Conservation (phyloP, 179 eudicot genomes). For the Dionaea muscipula region DNA sequence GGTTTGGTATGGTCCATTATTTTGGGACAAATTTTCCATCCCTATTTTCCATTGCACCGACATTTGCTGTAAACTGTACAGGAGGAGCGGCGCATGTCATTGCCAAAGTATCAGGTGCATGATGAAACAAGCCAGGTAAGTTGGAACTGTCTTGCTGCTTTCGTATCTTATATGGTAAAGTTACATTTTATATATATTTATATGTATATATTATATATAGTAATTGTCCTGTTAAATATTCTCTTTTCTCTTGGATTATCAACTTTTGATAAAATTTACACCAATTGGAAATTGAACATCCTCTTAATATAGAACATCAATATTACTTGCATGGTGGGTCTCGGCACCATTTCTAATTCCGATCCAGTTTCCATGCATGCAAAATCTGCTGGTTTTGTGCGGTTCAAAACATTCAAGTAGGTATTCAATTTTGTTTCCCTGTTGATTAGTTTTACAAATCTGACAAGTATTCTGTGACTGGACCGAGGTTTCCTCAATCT, state of each 20-base stretch:
- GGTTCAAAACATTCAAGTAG: conserved; percentile 75
- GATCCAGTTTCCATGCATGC: conserved; percentile 46
- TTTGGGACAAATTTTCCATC: no score
- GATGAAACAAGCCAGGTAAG: conserved; percentile 99
- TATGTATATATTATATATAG: no score
- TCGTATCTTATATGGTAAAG: conserved; percentile 10
- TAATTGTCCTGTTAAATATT: no score
- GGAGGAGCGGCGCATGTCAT: conserved; percentile 97
- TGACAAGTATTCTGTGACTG: conserved; percentile 45
- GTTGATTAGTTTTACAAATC: conserved; percentile 40
- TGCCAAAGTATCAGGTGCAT: conserved; percentile 94
- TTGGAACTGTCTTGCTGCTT: conserved; percentile 26
- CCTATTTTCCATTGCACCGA: no score
- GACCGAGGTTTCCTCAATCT: conserved; percentile 46
- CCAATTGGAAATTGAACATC: conserved; percentile 8
- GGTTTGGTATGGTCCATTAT: no score
- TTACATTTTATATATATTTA: no score
- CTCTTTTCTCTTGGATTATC: neutral
- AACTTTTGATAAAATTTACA: neutral
- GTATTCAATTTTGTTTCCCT: conserved; percentile 38
- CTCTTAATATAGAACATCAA: conserved; percentile 12
- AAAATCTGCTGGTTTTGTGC: conserved; percentile 49
- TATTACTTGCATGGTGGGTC: conserved; percentile 15
- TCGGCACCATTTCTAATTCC: conserved; percentile 25
- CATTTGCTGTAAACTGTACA: conserved; percentile 19